phyloP scores from a whole-genome alignment of 768 basidiomycete genomes.

The Leccinum variicolor region DNA sequence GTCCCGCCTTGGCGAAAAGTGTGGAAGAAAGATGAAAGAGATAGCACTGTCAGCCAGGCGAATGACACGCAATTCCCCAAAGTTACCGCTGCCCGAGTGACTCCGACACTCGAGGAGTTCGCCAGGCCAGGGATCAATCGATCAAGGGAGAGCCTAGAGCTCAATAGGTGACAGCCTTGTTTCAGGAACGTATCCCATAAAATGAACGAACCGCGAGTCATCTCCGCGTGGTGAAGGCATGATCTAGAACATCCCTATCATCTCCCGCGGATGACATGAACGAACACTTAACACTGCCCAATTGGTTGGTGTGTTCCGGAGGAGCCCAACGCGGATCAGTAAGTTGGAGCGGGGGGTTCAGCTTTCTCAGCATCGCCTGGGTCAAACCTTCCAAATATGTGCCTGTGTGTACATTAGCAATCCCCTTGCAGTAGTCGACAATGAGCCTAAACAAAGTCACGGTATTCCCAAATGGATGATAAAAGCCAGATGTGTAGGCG shows the following conservation, averaged over 20 bases:
- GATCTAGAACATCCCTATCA: background rate
- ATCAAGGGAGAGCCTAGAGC: background rate
- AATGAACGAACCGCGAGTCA: slow-evolving; percentile 1
- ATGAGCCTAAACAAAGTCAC: background rate
- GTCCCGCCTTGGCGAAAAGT: background rate
- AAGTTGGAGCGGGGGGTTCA: slow-evolving; percentile 4
- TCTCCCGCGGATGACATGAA: slow-evolving; percentile 3
- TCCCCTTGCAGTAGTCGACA: slow-evolving; percentile 4
- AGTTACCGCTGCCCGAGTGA: background rate
- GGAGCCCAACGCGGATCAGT: slow-evolving; percentile 7
- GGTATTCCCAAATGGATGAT: slow-evolving; percentile 7
- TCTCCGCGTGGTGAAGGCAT: slow-evolving; percentile 10
- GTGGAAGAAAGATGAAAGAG: background rate
- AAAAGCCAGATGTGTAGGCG: background rate
- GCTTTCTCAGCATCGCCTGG: slow-evolving; percentile 1
- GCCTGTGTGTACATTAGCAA: slow-evolving; percentile 1
- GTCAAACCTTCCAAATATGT: slow-evolving; percentile 11
- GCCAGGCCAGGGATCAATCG: background rate
- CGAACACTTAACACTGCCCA: slow-evolving; percentile 1
- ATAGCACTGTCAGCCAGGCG: background rate
- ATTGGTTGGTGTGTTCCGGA: background rate
- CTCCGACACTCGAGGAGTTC: background rate
- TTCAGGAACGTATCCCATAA: background rate
- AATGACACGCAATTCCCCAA: background rate
- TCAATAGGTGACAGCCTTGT: background rate